phyloP scores from a whole-genome alignment of 305 asterid species.

The Fraxinus velutina region DNA sequence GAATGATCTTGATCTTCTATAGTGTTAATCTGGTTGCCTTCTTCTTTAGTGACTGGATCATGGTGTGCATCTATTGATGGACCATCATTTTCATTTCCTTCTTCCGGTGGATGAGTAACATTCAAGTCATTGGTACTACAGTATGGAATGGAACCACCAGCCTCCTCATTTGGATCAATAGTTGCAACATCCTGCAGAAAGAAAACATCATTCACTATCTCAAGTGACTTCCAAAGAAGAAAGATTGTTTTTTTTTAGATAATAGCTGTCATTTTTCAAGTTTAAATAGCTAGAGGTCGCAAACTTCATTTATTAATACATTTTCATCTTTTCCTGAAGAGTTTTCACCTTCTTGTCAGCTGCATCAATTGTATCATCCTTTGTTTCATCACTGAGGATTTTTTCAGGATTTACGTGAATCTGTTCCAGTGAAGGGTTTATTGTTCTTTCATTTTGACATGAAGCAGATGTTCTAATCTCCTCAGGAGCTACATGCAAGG shows the following conservation, averaged over 20 bases:
- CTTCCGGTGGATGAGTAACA: neutral
- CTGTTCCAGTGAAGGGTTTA: slow-evolving; percentile 21
- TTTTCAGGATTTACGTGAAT: slow-evolving; percentile 20
- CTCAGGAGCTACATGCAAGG: slow-evolving; percentile 28
- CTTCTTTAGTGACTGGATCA: slow-evolving; percentile 9
- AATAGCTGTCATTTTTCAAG: neutral
- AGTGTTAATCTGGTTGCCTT: neutral
- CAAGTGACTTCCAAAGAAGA: slow-evolving; percentile 1
- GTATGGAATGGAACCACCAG: neutral
- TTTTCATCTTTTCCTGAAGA: slow-evolving; percentile 3
- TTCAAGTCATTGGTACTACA: neutral
- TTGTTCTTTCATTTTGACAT: slow-evolving; percentile 25
- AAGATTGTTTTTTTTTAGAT: neutral
- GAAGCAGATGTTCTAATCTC: slow-evolving; percentile 18
- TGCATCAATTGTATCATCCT: slow-evolving; percentile 9
- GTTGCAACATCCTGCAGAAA: slow-evolving; percentile 28
- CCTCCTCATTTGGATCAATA: slow-evolving; percentile 18
- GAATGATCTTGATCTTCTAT: slow-evolving; percentile 17
- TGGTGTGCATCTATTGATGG: slow-evolving; percentile 9
- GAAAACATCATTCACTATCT: neutral
- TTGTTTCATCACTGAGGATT: slow-evolving; percentile 18
- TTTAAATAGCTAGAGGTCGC: neutral
- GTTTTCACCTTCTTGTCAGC: slow-evolving; percentile 20
- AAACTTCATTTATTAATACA: neutral
- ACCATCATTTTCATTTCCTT: slow-evolving; percentile 14